These are phyloP conservation scores for Chaetomiaceae sp. DNA, from an alignment of 2,329 filamentous ascomycete genomes.

Conservation along the genomic window DNA sequence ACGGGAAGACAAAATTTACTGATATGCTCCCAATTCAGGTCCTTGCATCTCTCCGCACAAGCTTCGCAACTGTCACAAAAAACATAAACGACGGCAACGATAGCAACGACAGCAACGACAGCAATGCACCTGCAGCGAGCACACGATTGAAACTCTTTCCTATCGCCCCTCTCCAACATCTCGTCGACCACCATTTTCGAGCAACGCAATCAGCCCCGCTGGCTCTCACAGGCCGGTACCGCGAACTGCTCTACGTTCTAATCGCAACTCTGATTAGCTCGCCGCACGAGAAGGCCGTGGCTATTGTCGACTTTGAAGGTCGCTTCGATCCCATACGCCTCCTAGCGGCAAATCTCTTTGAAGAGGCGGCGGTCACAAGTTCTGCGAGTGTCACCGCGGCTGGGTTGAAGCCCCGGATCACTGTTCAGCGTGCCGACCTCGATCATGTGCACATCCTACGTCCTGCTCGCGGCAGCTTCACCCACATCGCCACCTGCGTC, in stretches of 20 bases:
- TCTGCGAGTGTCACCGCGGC: background rate
- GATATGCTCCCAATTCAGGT: constrained; percentile 20
- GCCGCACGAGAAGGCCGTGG: constrained; percentile 45
- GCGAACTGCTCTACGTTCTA: constrained; percentile 54
- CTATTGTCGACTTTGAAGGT: constrained; percentile 52
- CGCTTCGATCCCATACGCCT: constrained; percentile 52
- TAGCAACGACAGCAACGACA: constrained; percentile 12
- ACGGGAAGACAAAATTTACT: background rate
- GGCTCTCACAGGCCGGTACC: constrained; percentile 48
- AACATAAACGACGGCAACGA: constrained; percentile 16
- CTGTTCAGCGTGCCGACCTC: constrained; percentile 35
- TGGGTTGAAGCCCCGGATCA: background rate
- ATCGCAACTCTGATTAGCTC: constrained; percentile 47
- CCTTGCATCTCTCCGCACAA: constrained; percentile 28
- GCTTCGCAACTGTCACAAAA: constrained; percentile 14
- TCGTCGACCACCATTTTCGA: constrained; percentile 45
- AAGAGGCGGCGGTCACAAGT: background rate
- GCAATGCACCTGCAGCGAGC: background rate
- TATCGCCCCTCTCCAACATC: constrained; percentile 43
- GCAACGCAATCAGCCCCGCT: constrained; percentile 46
- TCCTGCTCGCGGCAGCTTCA: constrained; percentile 29
- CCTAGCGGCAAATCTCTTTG: constrained; percentile 26
- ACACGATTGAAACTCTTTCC: constrained; percentile 30
- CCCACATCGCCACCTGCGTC: constrained; percentile 32
- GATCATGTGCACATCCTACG: constrained; percentile 44